A percentile compares a stretch with the other conserved stretches of the same genome.
Evolutionary conservation across 2,329 filamentous ascomycete genomes (phyloP).

Genomic region (Penicillium sp.): DNA sequence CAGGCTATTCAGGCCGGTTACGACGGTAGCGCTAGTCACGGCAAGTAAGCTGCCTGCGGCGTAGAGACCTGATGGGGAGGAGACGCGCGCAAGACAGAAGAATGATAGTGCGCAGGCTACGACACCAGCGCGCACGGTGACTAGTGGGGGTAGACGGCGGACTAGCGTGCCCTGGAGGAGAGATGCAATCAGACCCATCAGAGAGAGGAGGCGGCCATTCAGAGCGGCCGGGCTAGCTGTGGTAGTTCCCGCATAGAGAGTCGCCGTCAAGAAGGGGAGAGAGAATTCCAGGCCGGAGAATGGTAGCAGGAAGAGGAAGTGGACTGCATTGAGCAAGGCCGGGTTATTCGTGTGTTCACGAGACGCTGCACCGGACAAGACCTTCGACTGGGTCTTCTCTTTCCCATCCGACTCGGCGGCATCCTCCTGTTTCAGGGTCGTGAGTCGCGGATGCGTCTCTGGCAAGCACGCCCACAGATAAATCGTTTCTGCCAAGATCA

Average conservation of each 20-base stretch:
- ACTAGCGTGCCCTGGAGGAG: slow-evolving; percentile 93
- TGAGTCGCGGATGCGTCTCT: slow-evolving; percentile 72
- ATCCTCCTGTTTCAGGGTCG: slow-evolving; percentile 25
- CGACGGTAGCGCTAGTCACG: slow-evolving; percentile 89
- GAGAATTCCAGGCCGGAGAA: slow-evolving; percentile 99
- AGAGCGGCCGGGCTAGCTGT: slow-evolving; percentile 60
- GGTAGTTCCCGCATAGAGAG: slow-evolving; percentile 75
- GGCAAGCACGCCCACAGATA: slow-evolving; percentile 85
- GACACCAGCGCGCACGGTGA: slow-evolving; percentile 78
- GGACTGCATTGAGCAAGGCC: slow-evolving; percentile 75
- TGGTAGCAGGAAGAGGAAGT: slow-evolving; percentile 90
- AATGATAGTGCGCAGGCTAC: slow-evolving; percentile 77
- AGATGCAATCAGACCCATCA: slow-evolving; percentile 86
- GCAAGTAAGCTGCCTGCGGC: slow-evolving; percentile 80
- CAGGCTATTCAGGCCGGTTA: slow-evolving; percentile 88
- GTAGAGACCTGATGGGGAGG: slow-evolving; percentile 72
- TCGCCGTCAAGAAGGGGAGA: slow-evolving; percentile 95
- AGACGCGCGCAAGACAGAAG: slow-evolving; percentile 70
- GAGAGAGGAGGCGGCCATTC: slow-evolving; percentile 84
- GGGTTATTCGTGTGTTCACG: slow-evolving; percentile 74
- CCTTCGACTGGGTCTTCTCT: neutral
- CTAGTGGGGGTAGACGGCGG: slow-evolving; percentile 76
- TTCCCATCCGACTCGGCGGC: neutral
- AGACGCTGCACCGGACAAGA: neutral
- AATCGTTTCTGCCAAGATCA: slow-evolving; percentile 83